These are phyloP conservation scores for Phytophthora constricta DNA, from an alignment of 352 stramenopile genomes.

Conservation along the genomic window DNA sequence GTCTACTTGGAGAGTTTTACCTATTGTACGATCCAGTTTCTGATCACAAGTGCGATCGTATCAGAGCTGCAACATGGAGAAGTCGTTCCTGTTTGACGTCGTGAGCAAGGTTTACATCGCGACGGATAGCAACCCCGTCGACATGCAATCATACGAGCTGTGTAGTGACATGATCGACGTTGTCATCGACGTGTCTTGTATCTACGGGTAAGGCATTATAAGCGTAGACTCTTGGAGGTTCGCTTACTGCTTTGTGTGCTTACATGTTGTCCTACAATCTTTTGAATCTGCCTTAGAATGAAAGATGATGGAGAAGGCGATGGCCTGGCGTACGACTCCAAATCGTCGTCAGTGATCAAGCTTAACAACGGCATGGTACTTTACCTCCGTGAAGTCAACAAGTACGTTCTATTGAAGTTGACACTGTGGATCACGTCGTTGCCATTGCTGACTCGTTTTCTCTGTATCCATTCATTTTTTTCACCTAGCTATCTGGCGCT, in stretches of 20 bases:
- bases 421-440: no score
- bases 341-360: conserved; percentile 97
- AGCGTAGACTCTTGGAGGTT: no score
- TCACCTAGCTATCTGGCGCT: conserved; percentile 93
- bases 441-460: conserved; percentile 12
- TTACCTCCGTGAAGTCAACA: conserved; percentile 94
- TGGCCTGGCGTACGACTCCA: conserved; percentile 94
- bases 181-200: conserved; percentile 99
- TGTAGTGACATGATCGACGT: conserved; percentile 99
- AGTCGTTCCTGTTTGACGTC: conserved; percentile 98
- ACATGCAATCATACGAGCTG: conserved; percentile 98
- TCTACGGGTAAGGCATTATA: conserved; percentile 93
- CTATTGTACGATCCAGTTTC: neutral
- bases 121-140: conserved; percentile 98
- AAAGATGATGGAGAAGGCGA: conserved; percentile 92
- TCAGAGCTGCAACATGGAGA: conserved; percentile 98
- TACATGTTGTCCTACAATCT: no score
- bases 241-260: no score
- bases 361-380: conserved; percentile 98
- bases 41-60: conserved; percentile 5
- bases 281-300: conserved; percentile 53
- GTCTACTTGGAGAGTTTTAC: neutral
- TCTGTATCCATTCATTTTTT: no score
- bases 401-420: conserved; percentile 50
- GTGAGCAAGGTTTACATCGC: conserved; percentile 99